Evolutionary conservation across 108 stramenopile species (phyloP), one percentile per base, ranked within the genome.

Genomic region (Skeletonema menzelii): DNA sequence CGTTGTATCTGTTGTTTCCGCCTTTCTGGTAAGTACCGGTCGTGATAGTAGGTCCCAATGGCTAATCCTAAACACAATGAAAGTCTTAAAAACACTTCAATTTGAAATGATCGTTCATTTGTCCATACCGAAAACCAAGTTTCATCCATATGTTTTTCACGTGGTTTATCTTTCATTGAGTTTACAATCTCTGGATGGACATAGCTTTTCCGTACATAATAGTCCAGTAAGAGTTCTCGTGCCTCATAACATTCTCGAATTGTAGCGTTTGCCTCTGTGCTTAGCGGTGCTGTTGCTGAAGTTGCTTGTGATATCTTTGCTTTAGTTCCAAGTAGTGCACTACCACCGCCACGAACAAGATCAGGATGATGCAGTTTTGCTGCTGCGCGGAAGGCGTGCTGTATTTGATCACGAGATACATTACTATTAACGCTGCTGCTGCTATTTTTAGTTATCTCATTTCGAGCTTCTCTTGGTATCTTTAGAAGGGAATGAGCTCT

Each of bases 191-290:
- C 46, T 31, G 62, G 44, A 47, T 46, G 70, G 0, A 72, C 7
- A 53, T 65, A 53, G 8, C 17, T 72, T 26, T 38, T 22, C n/a
- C 63, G 44, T 0, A 63, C 24, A 27, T 69, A 63, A 44, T 65
- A 72, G 64, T 72, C 70, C 15, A 65, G 42, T 22, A 72, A 13
- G 2, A 72, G 32, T 27, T 60, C 59, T 17, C 59, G 59, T 31
- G 68, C 68, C 17, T 69, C 68, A 19, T 57, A 31, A 32, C 68
- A 69, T 58, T 69, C 68, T 56, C 68, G 68, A 37, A 69, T 56
- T 30, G 68, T 27, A 10, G 34, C 32, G 28, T 47, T 49, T 13
- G 68, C 22, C 27, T 57, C 68, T 38, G n/a, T 58, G 27, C 31
- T 59, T 32, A 55, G 14, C 5, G 56, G n/a, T 14, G 17, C 5